A percentile compares a stretch with the other conserved stretches of the same genome.
These are phyloP conservation scores for Meyerozyma smithsonii DNA, from an alignment of 1,139 yeast genomes.

Conservation along the genomic window DNA sequence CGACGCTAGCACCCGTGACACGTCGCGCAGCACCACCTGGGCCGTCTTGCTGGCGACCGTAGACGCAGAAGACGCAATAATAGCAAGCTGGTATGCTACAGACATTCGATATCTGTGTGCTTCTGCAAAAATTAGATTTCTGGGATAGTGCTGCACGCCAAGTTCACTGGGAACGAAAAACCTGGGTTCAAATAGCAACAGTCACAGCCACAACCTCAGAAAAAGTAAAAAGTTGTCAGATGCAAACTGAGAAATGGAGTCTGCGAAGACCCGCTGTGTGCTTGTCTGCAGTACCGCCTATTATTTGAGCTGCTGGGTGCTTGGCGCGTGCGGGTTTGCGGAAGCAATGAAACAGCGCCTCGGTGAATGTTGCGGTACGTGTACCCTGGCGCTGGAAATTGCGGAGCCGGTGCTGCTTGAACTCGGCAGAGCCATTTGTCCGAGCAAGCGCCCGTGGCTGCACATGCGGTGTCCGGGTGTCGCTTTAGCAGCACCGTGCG, in stretches of 20 bases:
- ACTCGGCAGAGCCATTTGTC: not conserved
- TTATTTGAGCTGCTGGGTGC: not conserved
- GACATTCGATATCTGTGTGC: not conserved
- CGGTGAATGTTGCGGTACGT: no score
- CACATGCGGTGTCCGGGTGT: not conserved
- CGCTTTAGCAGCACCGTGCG: not conserved
- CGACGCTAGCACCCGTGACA: slow-evolving; percentile 7
- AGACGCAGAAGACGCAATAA: slow-evolving; percentile 23
- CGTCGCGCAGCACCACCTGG: slow-evolving; percentile 19
- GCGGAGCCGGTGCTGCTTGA: not conserved
- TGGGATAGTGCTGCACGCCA: not conserved
- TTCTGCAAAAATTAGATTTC: not conserved
- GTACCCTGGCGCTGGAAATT: no score
- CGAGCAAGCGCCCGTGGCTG: not conserved
- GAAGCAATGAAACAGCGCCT: not conserved
- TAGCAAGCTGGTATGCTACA: slow-evolving; percentile 21
- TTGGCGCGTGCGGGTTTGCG: not conserved
- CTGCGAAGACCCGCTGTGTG: not conserved
- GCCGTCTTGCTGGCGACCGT: slow-evolving; percentile 21
- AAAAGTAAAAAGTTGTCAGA: not conserved
- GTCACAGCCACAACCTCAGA: not conserved
- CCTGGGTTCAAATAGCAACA: not conserved
- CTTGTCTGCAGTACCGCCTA: not conserved
- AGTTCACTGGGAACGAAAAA: not conserved
- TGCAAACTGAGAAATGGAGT: not conserved